phyloP scores from a whole-genome alignment of 108 stramenopile species.

The Cyclotella cryptica region DNA sequence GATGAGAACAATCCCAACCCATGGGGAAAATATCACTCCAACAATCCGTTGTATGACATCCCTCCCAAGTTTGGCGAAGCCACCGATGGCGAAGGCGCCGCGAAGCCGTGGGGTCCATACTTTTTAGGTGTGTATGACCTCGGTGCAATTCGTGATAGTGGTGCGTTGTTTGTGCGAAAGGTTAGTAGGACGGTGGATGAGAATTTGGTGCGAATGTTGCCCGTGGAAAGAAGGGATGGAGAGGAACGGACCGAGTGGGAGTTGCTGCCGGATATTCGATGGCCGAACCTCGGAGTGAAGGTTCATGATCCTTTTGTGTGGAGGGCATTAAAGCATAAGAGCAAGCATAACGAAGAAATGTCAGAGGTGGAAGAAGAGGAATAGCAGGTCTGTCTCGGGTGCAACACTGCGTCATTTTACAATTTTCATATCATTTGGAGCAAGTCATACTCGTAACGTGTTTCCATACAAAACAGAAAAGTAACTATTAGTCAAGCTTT shows the following conservation, averaged over 20 bases:
- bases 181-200: slow-evolving; percentile 76
- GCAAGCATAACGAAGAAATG: neutral
- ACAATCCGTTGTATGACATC: slow-evolving; percentile 66
- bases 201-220: slow-evolving; percentile 74
- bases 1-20: slow-evolving; percentile 84
- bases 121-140: slow-evolving; percentile 90
- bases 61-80: slow-evolving; percentile 48
- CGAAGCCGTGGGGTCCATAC: slow-evolving; percentile 89
- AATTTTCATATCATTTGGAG: neutral
- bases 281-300: slow-evolving; percentile 65
- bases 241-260: slow-evolving; percentile 29
- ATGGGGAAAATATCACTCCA: slow-evolving; percentile 56
- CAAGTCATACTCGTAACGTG: neutral
- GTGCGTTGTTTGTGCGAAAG: slow-evolving; percentile 87
- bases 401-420: neutral
- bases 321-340: slow-evolving; percentile 33
- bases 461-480: neutral
- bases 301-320: slow-evolving; percentile 40
- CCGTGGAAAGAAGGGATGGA: slow-evolving; percentile 42
- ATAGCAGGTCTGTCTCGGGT: neutral
- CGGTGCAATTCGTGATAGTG: slow-evolving; percentile 66
- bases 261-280: slow-evolving; percentile 72
- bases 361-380: neutral
- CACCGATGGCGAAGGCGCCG: slow-evolving; percentile 51
- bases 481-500: neutral